Percentiles rank a stretch among this genome's conserved stretches.
phyloP scores from a whole-genome alignment of 345 rosid genomes.

The Murraya koenigii region DNA sequence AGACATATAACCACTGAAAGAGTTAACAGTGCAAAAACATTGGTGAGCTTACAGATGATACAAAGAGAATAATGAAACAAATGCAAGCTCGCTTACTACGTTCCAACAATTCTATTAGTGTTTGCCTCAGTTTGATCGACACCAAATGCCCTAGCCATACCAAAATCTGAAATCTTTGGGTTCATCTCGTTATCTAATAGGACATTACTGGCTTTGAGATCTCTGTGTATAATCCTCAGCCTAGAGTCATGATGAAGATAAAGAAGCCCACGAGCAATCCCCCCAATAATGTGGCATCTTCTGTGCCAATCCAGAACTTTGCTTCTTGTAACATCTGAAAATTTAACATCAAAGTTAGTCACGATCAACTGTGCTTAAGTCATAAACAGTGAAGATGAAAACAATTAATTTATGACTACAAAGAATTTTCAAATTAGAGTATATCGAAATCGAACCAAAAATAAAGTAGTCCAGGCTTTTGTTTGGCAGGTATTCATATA shows the following conservation, averaged over 20 bases:
- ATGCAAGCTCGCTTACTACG: slow-evolving; percentile 31
- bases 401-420: neutral
- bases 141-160: slow-evolving; percentile 43
- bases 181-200: slow-evolving; percentile 38
- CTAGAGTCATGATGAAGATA: slow-evolving; percentile 36
- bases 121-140: slow-evolving; percentile 35
- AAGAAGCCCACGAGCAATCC: slow-evolving; percentile 28
- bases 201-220: slow-evolving; percentile 44
- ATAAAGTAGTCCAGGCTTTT: slow-evolving; percentile 17
- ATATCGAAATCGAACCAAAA: slow-evolving; percentile 28
- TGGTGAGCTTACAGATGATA: neutral
- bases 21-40: neutral
- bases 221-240: slow-evolving; percentile 23
- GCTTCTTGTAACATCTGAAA: slow-evolving; percentile 15
- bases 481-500: too few relatives aligned
- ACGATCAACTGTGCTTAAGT: neutral
- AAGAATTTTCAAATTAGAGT: neutral
- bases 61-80: neutral
- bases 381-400: neutral
- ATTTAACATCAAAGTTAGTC: neutral
- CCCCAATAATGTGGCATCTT: slow-evolving; percentile 17
- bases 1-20: slow-evolving; percentile 34
- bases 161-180: slow-evolving; percentile 51
- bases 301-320: slow-evolving; percentile 15
- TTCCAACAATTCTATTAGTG: slow-evolving; percentile 43